Evolutionary conservation across 1,139 yeast genomes (phyloP), one percentile per base, ranked within the genome.

Genomic region (Protomyces inundatus): DNA sequence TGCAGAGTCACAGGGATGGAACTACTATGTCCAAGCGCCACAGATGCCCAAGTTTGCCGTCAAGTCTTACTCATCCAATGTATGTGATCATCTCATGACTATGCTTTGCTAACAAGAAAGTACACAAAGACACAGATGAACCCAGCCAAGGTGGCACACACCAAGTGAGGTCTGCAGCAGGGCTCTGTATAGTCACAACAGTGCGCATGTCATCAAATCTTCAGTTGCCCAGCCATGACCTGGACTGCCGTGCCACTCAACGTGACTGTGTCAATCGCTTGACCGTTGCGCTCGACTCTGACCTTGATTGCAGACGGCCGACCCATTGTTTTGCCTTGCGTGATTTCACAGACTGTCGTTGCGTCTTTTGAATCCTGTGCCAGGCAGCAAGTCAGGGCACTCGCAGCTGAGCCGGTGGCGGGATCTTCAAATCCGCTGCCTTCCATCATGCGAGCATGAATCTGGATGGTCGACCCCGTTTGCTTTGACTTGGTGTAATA

Each of bases 1-100:
- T 75, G 95, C 96, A 16, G 83, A 84, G 70, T 86, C 88, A 67
- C 95, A 89, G 75, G 88, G 96, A 55, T 89, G 95, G 93, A 87
- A 86, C 70, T 88, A 84, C 72, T 87, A 86, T 71, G 83, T 89
- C 66, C 89, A 87, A 75, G 95, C 88, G 75, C 95, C 96, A 65
- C 86, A 88, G 73, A 77, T 77, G 73, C 85, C 88, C 72, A 84
- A 81, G 68, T 87, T 88, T 77, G 81, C 85, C 74, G 83, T 82
- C 80, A 89, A 89, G 80, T 87, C 85, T 63, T 88, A 88, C 73
- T 81, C 91, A 50, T 77, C 79, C 66, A 88, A 88, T 80, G n/a
- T 12, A 33, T 12, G 39, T n/a, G 4, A 23, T 7, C n/a, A 46
- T 6, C 52, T 12, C 10, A 7, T n/a, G 14, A 46, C 6, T 23